Conservation (phyloP, 2,329 filamentous ascomycete genomes). For the Cladosporium sp. region DNA sequence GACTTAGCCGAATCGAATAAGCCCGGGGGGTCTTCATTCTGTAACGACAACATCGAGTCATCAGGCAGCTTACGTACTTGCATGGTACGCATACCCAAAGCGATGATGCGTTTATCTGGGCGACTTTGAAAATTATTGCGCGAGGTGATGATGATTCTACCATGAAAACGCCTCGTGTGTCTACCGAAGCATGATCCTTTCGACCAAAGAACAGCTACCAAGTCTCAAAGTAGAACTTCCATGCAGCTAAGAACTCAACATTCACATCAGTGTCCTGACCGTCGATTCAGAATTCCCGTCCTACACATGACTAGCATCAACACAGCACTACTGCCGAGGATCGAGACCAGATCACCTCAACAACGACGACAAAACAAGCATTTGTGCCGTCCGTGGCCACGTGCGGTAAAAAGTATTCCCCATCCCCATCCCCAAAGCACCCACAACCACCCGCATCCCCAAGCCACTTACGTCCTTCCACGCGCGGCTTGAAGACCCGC, state of each 20-base stretch:
- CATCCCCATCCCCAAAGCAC: neutral
- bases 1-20: neutral
- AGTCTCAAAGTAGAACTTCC: neutral
- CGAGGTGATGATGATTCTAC: too few species aligned
- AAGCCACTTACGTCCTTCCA: conserved; percentile 1
- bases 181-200: too few species aligned
- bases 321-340: neutral
- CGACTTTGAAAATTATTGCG: neutral
- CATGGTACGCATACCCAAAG: neutral
- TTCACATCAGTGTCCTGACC: neutral
- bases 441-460: neutral
- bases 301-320: neutral
- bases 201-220: neutral
- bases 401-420: neutral
- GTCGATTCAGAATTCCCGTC: neutral
- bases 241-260: neutral
- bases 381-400: neutral
- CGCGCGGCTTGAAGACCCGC: neutral
- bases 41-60: neutral
- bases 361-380: neutral
- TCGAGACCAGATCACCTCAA: neutral
- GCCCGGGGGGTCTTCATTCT: neutral
- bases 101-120: neutral
- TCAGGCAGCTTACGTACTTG: neutral
- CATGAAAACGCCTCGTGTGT: too few species aligned